Evolutionary conservation across 2,329 filamentous ascomycete genomes (phyloP).

Genomic region (Grosmannia clavigera): DNA sequence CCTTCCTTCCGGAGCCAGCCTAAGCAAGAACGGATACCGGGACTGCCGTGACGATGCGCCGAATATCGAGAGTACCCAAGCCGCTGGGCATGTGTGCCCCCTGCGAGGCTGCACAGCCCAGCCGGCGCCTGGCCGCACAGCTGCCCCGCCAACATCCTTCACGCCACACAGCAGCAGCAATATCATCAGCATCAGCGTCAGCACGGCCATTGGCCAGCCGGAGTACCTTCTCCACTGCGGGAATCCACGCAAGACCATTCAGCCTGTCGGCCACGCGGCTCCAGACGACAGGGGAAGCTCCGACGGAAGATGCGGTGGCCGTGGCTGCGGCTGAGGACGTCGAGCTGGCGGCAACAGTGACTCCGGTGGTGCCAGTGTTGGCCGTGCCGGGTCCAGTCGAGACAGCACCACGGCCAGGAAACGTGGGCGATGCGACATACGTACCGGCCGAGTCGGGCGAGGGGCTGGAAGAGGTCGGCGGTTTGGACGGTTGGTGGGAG

Average conservation of each 20-base stretch:
- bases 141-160: neutral
- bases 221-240: neutral
- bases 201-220: neutral
- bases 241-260: neutral
- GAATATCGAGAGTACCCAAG: slow-evolving; percentile 25
- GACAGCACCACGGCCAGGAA: slow-evolving; percentile 17
- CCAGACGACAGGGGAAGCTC: neutral
- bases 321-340: neutral
- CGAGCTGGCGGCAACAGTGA: neutral
- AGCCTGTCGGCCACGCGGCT: neutral
- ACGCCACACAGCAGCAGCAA: neutral
- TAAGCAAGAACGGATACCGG: neutral
- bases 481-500: slow-evolving; percentile 41
- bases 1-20: too few relatives aligned
- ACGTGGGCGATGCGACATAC: slow-evolving; percentile 27
- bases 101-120: neutral
- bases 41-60: slow-evolving; percentile 23
- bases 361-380: slow-evolving; percentile 3
- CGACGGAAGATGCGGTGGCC: neutral
- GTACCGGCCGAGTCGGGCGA: slow-evolving; percentile 31
- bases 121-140: neutral
- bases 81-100: neutral
- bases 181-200: neutral
- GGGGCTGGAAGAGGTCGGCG: slow-evolving; percentile 34
- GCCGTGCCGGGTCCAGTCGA: slow-evolving; percentile 13